Evolutionary conservation across 345 rosid species (phyloP).

Genomic region (Isatis tinctoria): DNA sequence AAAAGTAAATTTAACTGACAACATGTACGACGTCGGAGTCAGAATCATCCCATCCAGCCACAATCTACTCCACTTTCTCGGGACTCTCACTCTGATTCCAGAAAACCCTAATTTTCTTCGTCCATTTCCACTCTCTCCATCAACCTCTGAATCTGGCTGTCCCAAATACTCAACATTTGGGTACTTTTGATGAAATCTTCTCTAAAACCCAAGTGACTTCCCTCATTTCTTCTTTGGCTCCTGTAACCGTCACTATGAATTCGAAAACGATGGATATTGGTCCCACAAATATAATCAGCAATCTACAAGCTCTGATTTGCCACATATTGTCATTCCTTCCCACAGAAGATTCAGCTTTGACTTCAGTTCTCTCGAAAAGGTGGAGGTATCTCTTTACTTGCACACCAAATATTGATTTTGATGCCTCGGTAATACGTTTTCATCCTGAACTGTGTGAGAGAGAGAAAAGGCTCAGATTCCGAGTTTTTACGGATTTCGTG

Average conservation of each 20-base stretch:
- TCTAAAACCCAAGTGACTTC: not conserved
- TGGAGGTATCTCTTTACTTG: constrained; percentile 1
- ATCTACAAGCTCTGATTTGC: constrained; percentile 7
- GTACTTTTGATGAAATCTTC: no score
- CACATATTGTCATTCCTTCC: constrained; percentile 21
- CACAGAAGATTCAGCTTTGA: constrained; percentile 11
- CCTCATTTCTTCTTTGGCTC: not conserved
- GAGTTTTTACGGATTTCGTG: not conserved
- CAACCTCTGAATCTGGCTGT: no score
- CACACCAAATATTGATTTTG: not conserved
- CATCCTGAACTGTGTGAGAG: not conserved
- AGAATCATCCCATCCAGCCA: no score
- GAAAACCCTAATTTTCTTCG: no score
- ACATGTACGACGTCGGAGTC: no score
- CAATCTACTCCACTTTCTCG: no score
- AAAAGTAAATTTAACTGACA: no score
- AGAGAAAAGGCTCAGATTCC: not conserved
- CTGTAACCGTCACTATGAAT: not conserved
- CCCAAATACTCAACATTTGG: no score
- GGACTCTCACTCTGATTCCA: no score
- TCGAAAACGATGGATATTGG: not conserved
- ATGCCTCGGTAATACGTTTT: not conserved
- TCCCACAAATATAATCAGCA: constrained; percentile 2
- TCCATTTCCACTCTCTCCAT: no score
- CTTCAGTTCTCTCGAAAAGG: constrained; percentile 9